Evolutionary conservation across 139 green algal genomes (phyloP).

Genomic region (Mesotaenium endlicherianum): DNA sequence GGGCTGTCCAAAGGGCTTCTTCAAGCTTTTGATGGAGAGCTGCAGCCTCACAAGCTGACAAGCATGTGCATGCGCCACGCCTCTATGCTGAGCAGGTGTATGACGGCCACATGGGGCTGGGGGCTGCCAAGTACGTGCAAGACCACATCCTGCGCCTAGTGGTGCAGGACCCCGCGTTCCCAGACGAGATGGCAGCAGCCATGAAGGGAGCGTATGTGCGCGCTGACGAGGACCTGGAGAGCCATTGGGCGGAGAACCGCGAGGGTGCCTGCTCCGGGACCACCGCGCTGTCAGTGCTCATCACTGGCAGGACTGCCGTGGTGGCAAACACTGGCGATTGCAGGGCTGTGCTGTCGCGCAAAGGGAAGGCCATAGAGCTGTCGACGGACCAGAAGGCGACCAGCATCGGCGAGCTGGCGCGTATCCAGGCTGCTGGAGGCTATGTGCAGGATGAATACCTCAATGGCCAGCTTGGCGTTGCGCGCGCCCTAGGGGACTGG

Average conservation of each 20-base stretch:
- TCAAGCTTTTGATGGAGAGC: not conserved
- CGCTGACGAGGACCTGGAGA: slow-evolving; percentile 16
- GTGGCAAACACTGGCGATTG: slow-evolving; percentile 62
- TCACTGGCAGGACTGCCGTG: slow-evolving; percentile 38
- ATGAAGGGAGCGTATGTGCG: slow-evolving; percentile 11
- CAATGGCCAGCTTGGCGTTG: slow-evolving; percentile 57
- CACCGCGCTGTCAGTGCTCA: slow-evolving; percentile 51
- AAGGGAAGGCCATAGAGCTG: slow-evolving; percentile 53
- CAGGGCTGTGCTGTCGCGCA: slow-evolving; percentile 54
- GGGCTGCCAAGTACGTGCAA: slow-evolving; percentile 25
- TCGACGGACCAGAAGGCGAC: slow-evolving; percentile 56
- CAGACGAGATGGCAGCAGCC: slow-evolving; percentile 2
- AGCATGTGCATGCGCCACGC: not conserved
- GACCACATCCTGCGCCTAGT: slow-evolving; percentile 38
- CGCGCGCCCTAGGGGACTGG: slow-evolving; percentile 59
- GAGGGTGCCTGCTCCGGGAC: slow-evolving; percentile 42
- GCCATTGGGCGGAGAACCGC: not conserved
- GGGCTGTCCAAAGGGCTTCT: not conserved
- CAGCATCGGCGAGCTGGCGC: slow-evolving; percentile 35
- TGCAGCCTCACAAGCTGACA: not conserved
- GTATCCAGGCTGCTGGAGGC: slow-evolving; percentile 50
- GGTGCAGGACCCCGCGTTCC: slow-evolving; percentile 31
- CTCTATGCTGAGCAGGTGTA: slow-evolving; percentile 24
- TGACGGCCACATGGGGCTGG: slow-evolving; percentile 36
- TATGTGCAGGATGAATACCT: slow-evolving; percentile 60